These are phyloP conservation scores for Paecilomyces sp. DNA, from an alignment of 2,329 filamentous ascomycete genomes.

Conservation along the genomic window DNA sequence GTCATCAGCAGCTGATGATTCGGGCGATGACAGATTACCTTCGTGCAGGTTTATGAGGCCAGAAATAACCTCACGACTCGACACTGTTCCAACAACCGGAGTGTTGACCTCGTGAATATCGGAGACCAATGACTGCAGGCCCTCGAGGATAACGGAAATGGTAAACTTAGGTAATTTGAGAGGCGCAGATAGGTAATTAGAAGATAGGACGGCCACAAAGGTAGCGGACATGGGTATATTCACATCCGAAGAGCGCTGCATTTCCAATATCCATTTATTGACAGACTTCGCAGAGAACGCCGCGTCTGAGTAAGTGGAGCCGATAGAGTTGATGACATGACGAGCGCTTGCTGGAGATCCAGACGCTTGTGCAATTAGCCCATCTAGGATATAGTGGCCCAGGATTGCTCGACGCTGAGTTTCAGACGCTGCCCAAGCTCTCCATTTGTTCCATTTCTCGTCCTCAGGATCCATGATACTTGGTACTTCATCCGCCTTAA, in stretches of 20 bases:
- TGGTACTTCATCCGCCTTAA: neutral
- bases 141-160: constrained; percentile 8
- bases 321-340: constrained; percentile 13
- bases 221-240: constrained; percentile 3
- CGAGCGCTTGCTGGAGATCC: constrained; percentile 11
- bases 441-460: constrained; percentile 8
- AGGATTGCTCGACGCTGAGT: constrained; percentile 12
- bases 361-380: constrained; percentile 13
- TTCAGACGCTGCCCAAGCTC: constrained; percentile 10
- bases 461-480: neutral
- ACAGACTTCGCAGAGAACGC: constrained; percentile 11
- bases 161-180: constrained; percentile 6
- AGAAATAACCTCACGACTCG: constrained; percentile 3
- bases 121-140: constrained; percentile 8
- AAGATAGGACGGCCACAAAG: constrained; percentile 1
- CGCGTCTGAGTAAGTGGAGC: constrained; percentile 8
- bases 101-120: constrained; percentile 6
- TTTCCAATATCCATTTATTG: constrained; percentile 11
- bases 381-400: constrained; percentile 6
- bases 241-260: neutral
- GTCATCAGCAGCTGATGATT: neutral
- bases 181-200: neutral
- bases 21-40: constrained; percentile 1
- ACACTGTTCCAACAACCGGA: constrained; percentile 4
- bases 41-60: constrained; percentile 7